Percentiles rank a stretch among this genome's conserved stretches.
Conservation (phyloP, 2,329 filamentous ascomycete genomes). For the Knufia fluminis region DNA sequence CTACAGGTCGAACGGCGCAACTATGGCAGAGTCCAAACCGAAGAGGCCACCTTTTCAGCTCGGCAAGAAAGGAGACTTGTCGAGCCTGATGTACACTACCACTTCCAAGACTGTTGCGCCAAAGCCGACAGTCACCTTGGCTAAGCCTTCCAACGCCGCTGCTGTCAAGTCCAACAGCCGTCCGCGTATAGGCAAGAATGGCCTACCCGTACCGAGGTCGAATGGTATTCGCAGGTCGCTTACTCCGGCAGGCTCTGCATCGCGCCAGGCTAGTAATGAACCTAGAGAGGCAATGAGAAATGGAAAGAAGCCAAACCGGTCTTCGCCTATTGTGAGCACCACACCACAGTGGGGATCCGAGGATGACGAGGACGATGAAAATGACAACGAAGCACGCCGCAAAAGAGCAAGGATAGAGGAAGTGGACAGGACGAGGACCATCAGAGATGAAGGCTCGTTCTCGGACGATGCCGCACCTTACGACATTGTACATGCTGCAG, state of each 20-base stretch:
- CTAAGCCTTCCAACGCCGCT: background rate
- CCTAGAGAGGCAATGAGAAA: conserved; percentile 17
- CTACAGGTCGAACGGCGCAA: background rate
- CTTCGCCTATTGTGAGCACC: conserved; percentile 21
- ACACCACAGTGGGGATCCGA: conserved; percentile 24
- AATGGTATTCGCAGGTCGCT: conserved; percentile 15
- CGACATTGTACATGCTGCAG: conserved; percentile 40
- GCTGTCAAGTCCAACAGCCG: background rate
- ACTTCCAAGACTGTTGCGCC: background rate
- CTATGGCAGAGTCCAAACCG: conserved; percentile 2
- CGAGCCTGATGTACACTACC: conserved; percentile 6
- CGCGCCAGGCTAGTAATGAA: conserved; percentile 19
- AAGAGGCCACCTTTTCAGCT: conserved; percentile 1
- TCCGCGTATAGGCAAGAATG: conserved; percentile 3
- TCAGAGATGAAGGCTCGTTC: conserved; percentile 39
- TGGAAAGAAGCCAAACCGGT: conserved; percentile 16
- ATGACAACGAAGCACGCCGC: conserved; percentile 18
- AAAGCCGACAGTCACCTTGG: background rate
- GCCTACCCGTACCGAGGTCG: conserved; percentile 2
- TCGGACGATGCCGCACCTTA: conserved; percentile 31
- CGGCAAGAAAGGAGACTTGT: conserved; percentile 9
- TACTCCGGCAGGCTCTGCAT: conserved; percentile 16
- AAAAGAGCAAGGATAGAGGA: conserved; percentile 35
- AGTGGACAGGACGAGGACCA: conserved; percentile 35
- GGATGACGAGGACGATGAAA: conserved; percentile 25